These are phyloP conservation scores for Jaenimonas drosophilae DNA, from an alignment of 208 protist species.

Conservation along the genomic window DNA sequence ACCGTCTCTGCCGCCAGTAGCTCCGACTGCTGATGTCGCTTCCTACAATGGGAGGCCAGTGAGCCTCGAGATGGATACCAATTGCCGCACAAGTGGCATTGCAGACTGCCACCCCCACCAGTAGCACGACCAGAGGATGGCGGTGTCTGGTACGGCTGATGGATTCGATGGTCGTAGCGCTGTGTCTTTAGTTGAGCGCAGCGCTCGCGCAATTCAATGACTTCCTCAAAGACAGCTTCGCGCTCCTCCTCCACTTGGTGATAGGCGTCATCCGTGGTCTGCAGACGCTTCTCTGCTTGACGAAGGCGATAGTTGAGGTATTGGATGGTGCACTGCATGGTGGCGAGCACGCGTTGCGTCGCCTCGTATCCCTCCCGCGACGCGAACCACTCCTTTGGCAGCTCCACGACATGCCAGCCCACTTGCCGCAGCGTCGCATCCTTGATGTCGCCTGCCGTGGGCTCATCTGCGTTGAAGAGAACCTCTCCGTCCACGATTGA, in stretches of 20 bases:
- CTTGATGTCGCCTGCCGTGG: constrained; percentile 18
- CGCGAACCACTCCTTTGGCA: constrained; percentile 64
- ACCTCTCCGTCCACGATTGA: constrained; percentile 50
- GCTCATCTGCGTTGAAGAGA: constrained; percentile 41
- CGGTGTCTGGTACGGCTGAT: no score
- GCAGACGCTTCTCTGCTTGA: constrained; percentile 9
- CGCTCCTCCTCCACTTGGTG: constrained; percentile 22
- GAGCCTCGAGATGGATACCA: constrained; percentile 2
- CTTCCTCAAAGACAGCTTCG: constrained; percentile 48
- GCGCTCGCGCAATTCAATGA: constrained; percentile 60
- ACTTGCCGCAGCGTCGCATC: constrained; percentile 57
- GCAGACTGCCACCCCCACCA: no score
- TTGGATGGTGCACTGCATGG: constrained; percentile 77
- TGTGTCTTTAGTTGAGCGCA: no score
- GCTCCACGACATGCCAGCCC: constrained; percentile 34
- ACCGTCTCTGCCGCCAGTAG: no score
- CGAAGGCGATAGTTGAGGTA: constrained; percentile 28
- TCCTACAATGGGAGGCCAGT: constrained; percentile 1
- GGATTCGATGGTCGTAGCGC: no score
- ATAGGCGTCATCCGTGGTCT: constrained; percentile 7
- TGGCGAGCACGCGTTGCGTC: constrained; percentile 20
- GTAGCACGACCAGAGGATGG: no score
- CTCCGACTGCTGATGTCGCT: no score
- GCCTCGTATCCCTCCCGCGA: constrained; percentile 17
- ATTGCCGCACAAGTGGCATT: constrained; percentile 5